Evolutionary conservation across 169 alveolate genomes (phyloP).

Genomic region (Babesia divergens): DNA sequence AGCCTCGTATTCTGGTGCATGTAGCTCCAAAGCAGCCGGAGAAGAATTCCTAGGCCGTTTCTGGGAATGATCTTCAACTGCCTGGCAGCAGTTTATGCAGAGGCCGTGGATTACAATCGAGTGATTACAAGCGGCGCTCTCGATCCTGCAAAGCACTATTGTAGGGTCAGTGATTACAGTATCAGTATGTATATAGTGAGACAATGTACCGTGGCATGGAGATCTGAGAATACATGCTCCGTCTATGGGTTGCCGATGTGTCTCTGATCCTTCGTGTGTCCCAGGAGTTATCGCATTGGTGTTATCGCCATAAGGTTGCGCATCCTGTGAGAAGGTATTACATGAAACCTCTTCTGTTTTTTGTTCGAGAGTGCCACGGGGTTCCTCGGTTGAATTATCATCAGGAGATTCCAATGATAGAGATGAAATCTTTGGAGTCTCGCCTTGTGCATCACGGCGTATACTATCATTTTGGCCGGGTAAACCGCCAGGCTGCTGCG

Average conservation of each 20-base stretch:
- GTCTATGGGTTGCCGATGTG: background rate
- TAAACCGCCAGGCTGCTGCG: too few relatives aligned
- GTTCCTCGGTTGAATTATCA: background rate
- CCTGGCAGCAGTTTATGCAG: conserved; percentile 39
- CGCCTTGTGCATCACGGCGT: too few relatives aligned
- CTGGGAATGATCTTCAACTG: background rate
- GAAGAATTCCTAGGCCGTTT: background rate
- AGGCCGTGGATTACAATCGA: conserved; percentile 52
- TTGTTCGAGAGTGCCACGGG: background rate
- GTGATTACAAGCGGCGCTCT: conserved; percentile 11
- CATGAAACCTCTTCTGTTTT: background rate
- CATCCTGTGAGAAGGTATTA: background rate
- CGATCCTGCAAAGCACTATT: conserved; percentile 16
- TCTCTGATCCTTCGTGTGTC: background rate
- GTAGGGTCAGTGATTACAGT: background rate
- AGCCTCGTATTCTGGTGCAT: background rate
- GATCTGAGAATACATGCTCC: background rate
- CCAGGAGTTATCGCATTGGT: background rate
- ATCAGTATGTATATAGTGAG: conserved; percentile 1
- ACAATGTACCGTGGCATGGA: conserved; percentile 2
- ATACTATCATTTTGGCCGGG: too few relatives aligned
- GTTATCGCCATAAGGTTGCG: background rate
- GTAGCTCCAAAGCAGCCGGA: background rate
- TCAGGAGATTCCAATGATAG: background rate
- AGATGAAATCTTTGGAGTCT: too few relatives aligned